Evolutionary conservation across 495 filamentous ascomycete genomes (phyloP).

Genomic region (Filosporella fistucella): DNA sequence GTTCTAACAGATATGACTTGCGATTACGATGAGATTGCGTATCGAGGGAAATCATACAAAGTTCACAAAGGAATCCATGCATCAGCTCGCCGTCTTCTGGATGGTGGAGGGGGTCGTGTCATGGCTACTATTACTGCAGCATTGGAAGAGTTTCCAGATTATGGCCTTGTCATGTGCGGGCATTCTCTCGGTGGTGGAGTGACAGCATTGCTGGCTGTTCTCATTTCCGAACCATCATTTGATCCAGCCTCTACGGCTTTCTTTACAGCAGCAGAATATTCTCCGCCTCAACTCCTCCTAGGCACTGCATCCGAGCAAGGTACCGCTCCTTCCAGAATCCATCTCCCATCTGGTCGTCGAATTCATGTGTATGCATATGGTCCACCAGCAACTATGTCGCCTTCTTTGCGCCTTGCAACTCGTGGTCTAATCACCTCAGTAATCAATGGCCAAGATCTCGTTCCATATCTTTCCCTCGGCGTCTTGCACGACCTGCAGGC

Average conservation of each 20-base stretch:
- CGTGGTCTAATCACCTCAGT: slow-evolving; percentile 73
- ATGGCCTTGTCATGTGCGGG: slow-evolving; percentile 71
- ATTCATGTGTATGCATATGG: slow-evolving; percentile 81
- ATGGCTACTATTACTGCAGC: slow-evolving; percentile 66
- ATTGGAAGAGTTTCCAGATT: slow-evolving; percentile 64
- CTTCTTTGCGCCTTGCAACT: slow-evolving; percentile 65
- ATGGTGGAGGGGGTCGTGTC: slow-evolving; percentile 56
- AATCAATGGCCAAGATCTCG: slow-evolving; percentile 67
- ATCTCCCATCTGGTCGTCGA: slow-evolving; percentile 59
- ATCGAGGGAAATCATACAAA: slow-evolving; percentile 63
- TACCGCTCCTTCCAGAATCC: slow-evolving; percentile 30
- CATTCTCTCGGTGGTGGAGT: slow-evolving; percentile 77
- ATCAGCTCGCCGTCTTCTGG: slow-evolving; percentile 64
- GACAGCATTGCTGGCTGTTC: slow-evolving; percentile 66
- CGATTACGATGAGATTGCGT: slow-evolving; percentile 69
- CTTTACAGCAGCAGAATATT: slow-evolving; percentile 35
- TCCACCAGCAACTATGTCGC: slow-evolving; percentile 68
- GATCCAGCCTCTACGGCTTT: slow-evolving; percentile 34
- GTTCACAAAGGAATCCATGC: slow-evolving; percentile 84
- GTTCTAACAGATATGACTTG: slow-evolving; percentile 78
- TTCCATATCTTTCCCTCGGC: slow-evolving; percentile 70
- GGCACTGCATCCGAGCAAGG: slow-evolving; percentile 1
- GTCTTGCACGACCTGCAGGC: slow-evolving; percentile 73
- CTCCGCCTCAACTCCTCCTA: slow-evolving; percentile 35
- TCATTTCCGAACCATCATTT: slow-evolving; percentile 59